Base-by-base conservation (phyloP, 2,329 filamentous ascomycete genomes). In the Coniochaeta pulveracea region DNA sequence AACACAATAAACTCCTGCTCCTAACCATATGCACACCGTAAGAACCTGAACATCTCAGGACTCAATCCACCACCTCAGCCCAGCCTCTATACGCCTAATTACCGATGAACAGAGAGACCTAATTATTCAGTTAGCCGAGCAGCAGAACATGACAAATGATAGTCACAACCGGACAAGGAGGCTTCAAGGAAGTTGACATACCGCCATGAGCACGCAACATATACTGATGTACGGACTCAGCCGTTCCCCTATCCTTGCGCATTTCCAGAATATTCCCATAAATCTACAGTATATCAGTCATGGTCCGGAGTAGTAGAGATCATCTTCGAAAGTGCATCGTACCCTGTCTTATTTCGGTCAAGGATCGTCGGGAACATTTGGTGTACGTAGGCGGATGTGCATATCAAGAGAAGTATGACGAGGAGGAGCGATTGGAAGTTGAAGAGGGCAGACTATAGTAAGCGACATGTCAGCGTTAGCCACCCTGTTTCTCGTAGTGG, bases 391-490 rank as follows among this genome's bases (percentile, higher is more conserved):
- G 91, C 78, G 58, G 84, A 88, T 37, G 91, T 95, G 72, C 91
- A 98, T 53, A 96, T 93, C 47, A 93, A 76, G 46, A 98, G 80
- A 33, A 98, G 77, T 49, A 98, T 77, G 45, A 95, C 89, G 48
- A 96, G 76, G 47, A 98, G 75, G 47, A 96, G 81, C 38, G 86
- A 93, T 60, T 95, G 86, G 67, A 98, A 96, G 64, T 96, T 96
- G 78, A 98, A 95, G 51, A 98, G 80, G 35, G 91, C 91, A 38
- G 91, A 83, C 91, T 95, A 50, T n/a, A n/a, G n/a, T n/a, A n/a
- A n/a, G n/a, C n/a, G n/a, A n/a, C n/a, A n/a, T n/a, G n/a, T n/a
- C n/a, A n/a, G n/a, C n/a, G n/a, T n/a, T n/a, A n/a, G n/a, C n/a
- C n/a, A n/a, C n/a, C n/a, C n/a, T n/a, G n/a, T n/a, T n/a, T n/a